Conservation (phyloP, 2,329 filamentous ascomycete species). For the Scytalidium sp. region DNA sequence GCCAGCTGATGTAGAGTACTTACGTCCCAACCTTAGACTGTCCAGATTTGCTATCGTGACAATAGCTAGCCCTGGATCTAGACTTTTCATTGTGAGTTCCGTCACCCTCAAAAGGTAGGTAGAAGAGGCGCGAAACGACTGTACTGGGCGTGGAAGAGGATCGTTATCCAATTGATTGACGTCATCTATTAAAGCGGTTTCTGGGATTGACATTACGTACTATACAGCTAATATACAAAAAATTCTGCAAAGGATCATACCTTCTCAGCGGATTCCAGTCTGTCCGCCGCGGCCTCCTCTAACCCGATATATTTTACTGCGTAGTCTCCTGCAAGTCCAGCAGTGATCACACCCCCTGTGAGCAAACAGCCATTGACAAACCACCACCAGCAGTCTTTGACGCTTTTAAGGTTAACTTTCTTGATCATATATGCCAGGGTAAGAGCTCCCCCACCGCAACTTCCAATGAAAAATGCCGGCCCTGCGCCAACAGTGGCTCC, state of each 20-base stretch:
- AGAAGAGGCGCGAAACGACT: too few relatives aligned
- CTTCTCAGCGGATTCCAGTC: background rate
- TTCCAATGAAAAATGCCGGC: constrained; percentile 65
- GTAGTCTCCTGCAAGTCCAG: constrained; percentile 60
- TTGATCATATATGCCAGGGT: constrained; percentile 66
- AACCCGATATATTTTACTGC: constrained; percentile 42
- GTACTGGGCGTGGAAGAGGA: too few relatives aligned
- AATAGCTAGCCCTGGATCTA: too few relatives aligned
- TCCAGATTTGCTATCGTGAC: too few relatives aligned
- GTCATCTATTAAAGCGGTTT: too few relatives aligned
- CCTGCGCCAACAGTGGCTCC: constrained; percentile 66
- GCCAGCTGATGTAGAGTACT: too few relatives aligned
- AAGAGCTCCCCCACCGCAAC: constrained; percentile 61
- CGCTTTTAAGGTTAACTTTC: constrained; percentile 61
- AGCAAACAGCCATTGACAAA: constrained; percentile 70
- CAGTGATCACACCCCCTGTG: constrained; percentile 60
- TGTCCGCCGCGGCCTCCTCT: constrained; percentile 3
- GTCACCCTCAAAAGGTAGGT: too few relatives aligned
- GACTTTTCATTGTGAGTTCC: too few relatives aligned
- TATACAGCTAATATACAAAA: background rate
- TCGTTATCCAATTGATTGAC: too few relatives aligned
- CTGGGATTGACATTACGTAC: background rate
- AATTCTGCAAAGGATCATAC: background rate
- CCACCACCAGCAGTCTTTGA: constrained; percentile 74
- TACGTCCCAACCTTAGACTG: too few relatives aligned